These are phyloP conservation scores for Paecilomyces sp. DNA, from an alignment of 2,329 filamentous ascomycete genomes.

Conservation along the genomic window DNA sequence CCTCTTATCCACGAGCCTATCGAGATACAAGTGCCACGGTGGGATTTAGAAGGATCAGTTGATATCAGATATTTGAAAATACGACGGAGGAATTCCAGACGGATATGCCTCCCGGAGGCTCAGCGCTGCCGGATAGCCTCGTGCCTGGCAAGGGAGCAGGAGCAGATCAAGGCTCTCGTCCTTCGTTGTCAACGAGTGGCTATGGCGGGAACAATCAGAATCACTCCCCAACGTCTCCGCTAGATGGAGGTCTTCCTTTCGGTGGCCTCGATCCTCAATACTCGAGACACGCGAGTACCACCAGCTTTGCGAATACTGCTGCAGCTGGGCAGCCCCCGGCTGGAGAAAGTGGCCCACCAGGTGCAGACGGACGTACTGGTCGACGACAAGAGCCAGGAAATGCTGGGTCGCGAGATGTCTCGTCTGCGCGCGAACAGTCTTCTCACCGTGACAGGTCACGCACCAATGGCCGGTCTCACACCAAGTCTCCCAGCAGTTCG, in stretches of 20 bases:
- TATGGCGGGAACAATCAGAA: conserved; percentile 27
- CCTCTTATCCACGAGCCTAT: not conserved
- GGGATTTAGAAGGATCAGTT: not conserved
- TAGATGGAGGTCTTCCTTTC: conserved; percentile 27
- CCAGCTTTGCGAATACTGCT: conserved; percentile 10
- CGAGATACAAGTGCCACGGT: not conserved
- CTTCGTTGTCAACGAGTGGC: conserved; percentile 28
- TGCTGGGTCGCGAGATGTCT: conserved; percentile 13
- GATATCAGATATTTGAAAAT: not conserved
- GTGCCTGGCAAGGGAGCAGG: conserved; percentile 35
- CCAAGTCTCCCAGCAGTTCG: conserved; percentile 29
- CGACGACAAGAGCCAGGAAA: conserved; percentile 23
- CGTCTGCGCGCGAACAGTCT: conserved; percentile 19
- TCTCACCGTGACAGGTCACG: conserved; percentile 27
- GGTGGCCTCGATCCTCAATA: conserved; percentile 21
- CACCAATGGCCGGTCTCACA: conserved; percentile 26
- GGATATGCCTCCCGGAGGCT: conserved; percentile 37
- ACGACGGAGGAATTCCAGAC: conserved; percentile 1
- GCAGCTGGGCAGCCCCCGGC: conserved; percentile 4
- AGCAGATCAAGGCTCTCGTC: conserved; percentile 22
- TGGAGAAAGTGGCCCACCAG: conserved; percentile 17
- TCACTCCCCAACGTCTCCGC: conserved; percentile 34
- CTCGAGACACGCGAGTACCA: conserved; percentile 19
- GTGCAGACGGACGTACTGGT: conserved; percentile 22
- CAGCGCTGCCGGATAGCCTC: conserved; percentile 33